phyloP scores from a whole-genome alignment of 2,329 filamentous ascomycete genomes.

The Hymenoscyphus fructigenus region DNA sequence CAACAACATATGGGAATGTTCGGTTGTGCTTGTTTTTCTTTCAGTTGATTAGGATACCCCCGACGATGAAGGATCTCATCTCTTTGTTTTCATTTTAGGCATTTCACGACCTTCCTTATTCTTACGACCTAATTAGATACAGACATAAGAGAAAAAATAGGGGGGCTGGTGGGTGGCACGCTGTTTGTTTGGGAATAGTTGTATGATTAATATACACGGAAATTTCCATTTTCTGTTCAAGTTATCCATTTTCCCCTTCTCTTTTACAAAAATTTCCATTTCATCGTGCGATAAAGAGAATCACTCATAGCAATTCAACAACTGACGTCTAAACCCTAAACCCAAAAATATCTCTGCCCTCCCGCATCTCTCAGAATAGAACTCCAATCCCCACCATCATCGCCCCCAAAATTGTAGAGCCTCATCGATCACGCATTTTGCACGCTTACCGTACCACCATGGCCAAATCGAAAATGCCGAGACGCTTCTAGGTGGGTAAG shows the following conservation, averaged over 20 bases:
- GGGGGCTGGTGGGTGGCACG: not conserved
- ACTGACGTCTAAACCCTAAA: not conserved
- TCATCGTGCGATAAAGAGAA: not conserved
- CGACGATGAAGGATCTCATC: conserved; percentile 1
- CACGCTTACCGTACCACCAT: not conserved
- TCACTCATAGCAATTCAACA: not conserved
- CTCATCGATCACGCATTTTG: not conserved
- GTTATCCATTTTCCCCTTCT: not conserved
- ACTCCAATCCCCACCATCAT: not conserved
- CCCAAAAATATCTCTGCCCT: not conserved
- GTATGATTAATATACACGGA: not conserved
- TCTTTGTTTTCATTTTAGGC: not conserved
- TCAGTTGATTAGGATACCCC: not conserved
- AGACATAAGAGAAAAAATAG: not conserved
- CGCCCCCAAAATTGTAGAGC: not conserved
- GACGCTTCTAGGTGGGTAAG: not conserved
- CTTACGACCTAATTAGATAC: conserved; percentile 1
- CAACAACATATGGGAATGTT: not conserved
- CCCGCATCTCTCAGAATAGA: not conserved
- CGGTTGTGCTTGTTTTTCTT: not conserved
- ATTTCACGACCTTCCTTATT: not conserved
- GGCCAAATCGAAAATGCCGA: not conserved
- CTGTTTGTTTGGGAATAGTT: not conserved
- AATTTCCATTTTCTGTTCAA: not conserved
- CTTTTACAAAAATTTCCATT: no score